Base-by-base conservation (phyloP, 192 early-diverging fungal genomes). In the Piromyces sp. region DNA sequence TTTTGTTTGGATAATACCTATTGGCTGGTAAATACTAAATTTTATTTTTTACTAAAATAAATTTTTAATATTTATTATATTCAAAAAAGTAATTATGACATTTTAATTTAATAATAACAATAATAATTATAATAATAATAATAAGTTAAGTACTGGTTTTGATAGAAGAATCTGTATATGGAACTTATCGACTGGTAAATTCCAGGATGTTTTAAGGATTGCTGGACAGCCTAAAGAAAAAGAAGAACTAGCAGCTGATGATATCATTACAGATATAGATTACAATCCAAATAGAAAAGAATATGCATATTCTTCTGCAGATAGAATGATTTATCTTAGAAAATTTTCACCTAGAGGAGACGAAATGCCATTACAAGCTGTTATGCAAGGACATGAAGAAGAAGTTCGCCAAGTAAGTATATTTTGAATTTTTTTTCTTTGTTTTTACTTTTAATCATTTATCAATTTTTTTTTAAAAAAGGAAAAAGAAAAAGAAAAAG, bases 211-310 rank as follows among this genome's bases (percentile, higher is more conserved):
- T 14, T 90, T 91, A 58, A 82, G 84, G 14, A 33, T 79, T 79
- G 33, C 31, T n/a, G 51, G 51, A n/a, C 51, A 68, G n/a, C 51
- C 51, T 4, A 68, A 68, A 68, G 51, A 68, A n/a, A 79, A 38
- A 81, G 90, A 91, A 83, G 90, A 91, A 80, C 81, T 91, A 14
- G 90, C 90, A 0, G 90, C 90, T 9, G 90, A 91, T 84, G 90
- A 87, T 19, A 89, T 89, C 22, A 89, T 91, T 30, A 81, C 90
- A 16, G 88, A 85, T 51, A 31, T 90, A 19, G 89, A 89, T 30
- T 89, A 89, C 81, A 82, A 86, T 68, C 81, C 85, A 2, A 89
- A 90, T 79, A 80, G 89, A 13, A 87, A 88, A 40, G 89, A 91
- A 84, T 87, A 88, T 85, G 89, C 80, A 6, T 91, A 91, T 79